Percentiles rank a stretch among this genome's conserved stretches.
phyloP scores from a whole-genome alignment of 2,329 filamentous ascomycete species.

The Sporothrix euskadiensis region DNA sequence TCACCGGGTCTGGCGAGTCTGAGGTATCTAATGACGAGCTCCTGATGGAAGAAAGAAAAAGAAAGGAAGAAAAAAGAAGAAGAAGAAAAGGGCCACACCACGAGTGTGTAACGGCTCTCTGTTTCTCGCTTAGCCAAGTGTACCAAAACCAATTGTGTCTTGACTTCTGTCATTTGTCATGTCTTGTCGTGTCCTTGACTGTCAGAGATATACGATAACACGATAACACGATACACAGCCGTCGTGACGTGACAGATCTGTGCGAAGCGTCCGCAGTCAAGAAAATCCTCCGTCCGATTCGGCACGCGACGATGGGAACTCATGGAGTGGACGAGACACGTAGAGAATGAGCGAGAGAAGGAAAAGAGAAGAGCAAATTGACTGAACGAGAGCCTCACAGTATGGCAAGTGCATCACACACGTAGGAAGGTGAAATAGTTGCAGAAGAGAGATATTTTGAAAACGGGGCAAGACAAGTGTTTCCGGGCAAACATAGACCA shows the following conservation, averaged over 20 bases:
- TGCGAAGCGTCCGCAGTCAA: neutral
- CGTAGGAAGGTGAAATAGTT: neutral
- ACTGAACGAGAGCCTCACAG: neutral
- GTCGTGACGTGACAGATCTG: neutral
- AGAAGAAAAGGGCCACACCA: neutral
- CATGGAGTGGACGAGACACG: neutral
- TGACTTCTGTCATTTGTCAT: neutral
- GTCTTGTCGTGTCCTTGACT: neutral
- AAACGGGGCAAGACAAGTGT: neutral
- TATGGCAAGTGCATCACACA: neutral
- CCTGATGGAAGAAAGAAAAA: too few species aligned
- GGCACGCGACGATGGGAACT: neutral
- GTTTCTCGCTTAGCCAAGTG: conserved; percentile 5
- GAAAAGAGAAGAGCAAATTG: neutral
- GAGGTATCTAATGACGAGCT: too few species aligned
- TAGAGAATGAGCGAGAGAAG: neutral
- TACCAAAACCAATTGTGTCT: neutral
- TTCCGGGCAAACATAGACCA: conserved; percentile 22
- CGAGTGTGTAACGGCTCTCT: neutral
- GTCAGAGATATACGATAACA: neutral
- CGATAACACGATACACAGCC: neutral
- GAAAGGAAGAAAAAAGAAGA: too few species aligned
- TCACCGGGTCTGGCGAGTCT: neutral
- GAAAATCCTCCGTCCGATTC: neutral
- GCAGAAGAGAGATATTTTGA: neutral